phyloP scores from a whole-genome alignment of 2,329 filamentous ascomycete species.

The Epichloe gansuensis region DNA sequence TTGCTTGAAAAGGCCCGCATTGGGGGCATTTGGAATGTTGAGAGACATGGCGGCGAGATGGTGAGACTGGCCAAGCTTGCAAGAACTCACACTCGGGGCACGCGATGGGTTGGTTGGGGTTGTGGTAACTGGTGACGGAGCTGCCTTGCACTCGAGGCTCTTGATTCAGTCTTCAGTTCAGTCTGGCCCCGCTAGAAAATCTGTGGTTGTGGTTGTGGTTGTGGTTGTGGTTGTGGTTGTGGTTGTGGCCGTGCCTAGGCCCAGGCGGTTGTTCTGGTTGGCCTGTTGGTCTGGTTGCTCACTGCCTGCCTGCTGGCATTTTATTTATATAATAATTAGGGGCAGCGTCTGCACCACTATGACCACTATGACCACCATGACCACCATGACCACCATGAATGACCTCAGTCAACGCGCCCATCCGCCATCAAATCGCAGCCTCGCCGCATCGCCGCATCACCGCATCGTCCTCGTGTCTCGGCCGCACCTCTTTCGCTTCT shows the following conservation, averaged over 20 bases:
- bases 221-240: neutral
- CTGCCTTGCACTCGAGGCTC: neutral
- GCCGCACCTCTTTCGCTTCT: neutral
- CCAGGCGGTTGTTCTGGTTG: too few relatives aligned
- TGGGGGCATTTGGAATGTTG: slow-evolving; percentile 87
- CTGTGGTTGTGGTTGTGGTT: neutral
- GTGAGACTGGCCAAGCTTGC: slow-evolving; percentile 10
- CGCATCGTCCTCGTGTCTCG: slow-evolving; percentile 1
- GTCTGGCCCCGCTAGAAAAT: slow-evolving; percentile 1
- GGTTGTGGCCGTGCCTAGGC: neutral
- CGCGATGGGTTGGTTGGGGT: neutral
- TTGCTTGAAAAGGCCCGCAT: slow-evolving; percentile 85
- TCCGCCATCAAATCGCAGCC: slow-evolving; percentile 6
- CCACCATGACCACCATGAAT: neutral
- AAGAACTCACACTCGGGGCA: slow-evolving; percentile 5
- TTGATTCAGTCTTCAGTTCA: neutral
- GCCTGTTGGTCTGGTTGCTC: too few relatives aligned
- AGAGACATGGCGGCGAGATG: slow-evolving; percentile 61
- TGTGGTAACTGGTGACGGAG: neutral
- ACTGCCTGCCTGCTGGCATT: too few relatives aligned
- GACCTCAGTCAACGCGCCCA: neutral
- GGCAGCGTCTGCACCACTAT: neutral
- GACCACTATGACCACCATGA: too few relatives aligned
- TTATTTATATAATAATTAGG: too few relatives aligned
- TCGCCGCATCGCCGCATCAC: slow-evolving; percentile 8